Evolutionary conservation across 164 flowering plant species (phyloP), one percentile per base, ranked within the genome.

Genomic region (Taxillus chinensis): DNA sequence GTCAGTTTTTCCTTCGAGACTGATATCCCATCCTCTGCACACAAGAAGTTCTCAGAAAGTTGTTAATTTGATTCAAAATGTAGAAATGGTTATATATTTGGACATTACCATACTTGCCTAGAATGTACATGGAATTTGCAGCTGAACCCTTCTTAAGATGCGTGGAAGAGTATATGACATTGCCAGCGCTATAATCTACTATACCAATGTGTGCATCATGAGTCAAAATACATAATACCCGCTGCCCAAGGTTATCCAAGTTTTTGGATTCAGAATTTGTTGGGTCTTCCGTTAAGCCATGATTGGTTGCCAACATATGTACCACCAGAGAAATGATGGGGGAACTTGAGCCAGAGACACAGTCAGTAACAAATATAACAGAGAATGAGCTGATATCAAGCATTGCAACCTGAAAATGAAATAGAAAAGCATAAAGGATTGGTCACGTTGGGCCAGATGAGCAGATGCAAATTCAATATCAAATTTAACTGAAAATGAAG

Each of bases 351-450:
- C 65, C 27, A 2, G 74, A 67, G 48, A 69, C 2, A 42, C 42
- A 43, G 39, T 71, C 74, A 13, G 74, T 75, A 14, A 73, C 41
- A 61, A 71, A 71, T 56, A 78, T 52, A 27, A 74, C 62, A 45
- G 79, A 70, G n/a, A 53, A 45, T 46, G 76, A 46, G 42, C 60
- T 54, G 52, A 55, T 46, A 55, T 78, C 78, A 55, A 78, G 64
- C 71, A 75, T 17, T 39, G 77, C 79, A 11, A 78, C 82, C 82
- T 78, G 79, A 65, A 69, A 66, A 17, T 61, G 8, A 58, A 13
- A 55, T 56, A 60, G 50, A 64, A 67, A 54, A 54, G 3, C 5
- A 58, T 17, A 59, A 55, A 40, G 7, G 27, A 27, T 27, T 27
- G 27, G 27, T 27, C 27, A 27, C 0, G 27, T 27, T 27, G 27